Evolutionary conservation across 345 rosid genomes (phyloP).

Genomic region (Eucalyptus cloeziana): DNA sequence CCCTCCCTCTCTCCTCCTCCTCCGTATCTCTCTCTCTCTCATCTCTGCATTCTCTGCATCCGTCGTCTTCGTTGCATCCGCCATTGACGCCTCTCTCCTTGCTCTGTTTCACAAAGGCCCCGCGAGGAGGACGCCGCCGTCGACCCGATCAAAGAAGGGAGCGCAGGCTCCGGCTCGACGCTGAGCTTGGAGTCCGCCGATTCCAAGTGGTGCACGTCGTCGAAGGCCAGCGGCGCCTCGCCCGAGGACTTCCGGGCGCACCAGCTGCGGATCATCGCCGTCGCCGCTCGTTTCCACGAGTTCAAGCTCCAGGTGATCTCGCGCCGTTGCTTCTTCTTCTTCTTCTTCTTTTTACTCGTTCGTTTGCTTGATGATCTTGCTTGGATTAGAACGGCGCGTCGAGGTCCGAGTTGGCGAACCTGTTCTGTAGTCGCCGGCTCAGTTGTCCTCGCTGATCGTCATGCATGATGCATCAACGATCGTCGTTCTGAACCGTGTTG

Average conservation of each 20-base stretch:
- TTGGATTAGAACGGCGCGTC: neutral
- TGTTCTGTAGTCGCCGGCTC: neutral
- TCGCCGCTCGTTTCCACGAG: conserved; percentile 15
- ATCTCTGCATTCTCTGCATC: neutral
- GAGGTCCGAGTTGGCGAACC: neutral
- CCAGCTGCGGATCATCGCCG: conserved; percentile 16
- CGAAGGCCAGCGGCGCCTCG: conserved; percentile 22
- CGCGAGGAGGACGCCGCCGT: neutral
- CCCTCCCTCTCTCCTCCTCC: conserved; percentile 8
- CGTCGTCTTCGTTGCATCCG: neutral
- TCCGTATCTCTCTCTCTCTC: neutral
- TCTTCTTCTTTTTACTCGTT: neutral
- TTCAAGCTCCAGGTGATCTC: conserved; percentile 45
- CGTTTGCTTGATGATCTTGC: neutral
- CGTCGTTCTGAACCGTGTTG: neutral
- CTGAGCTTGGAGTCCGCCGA: conserved; percentile 21
- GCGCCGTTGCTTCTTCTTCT: neutral
- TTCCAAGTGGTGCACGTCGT: conserved; percentile 25
- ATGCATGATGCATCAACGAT: neutral
- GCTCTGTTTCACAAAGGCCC: neutral
- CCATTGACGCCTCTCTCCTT: neutral
- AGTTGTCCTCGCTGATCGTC: neutral
- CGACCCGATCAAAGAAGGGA: neutral
- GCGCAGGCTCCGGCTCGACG: conserved; percentile 17
- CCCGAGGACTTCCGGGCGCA: conserved; percentile 11